phyloP scores from a whole-genome alignment of 1,139 yeast species.

The Sugiyamaella pinicola region DNA sequence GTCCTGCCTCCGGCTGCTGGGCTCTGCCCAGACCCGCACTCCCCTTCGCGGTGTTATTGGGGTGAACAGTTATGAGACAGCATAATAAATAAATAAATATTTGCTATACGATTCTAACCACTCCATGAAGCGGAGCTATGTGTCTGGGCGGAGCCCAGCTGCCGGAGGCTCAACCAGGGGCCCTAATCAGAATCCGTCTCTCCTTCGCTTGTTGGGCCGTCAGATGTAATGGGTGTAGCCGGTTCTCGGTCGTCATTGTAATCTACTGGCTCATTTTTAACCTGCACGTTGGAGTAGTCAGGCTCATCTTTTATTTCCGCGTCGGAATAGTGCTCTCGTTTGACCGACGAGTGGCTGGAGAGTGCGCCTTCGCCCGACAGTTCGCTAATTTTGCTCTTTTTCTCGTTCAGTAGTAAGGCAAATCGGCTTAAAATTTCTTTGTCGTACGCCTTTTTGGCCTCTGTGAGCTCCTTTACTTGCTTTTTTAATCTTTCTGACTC shows the following conservation, averaged over 20 bases:
- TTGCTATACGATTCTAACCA: too few species aligned
- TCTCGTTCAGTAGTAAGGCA: constrained; percentile 24
- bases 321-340: neutral
- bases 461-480: constrained; percentile 24
- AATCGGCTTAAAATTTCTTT: constrained; percentile 23
- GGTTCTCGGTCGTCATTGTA: neutral
- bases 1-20: neutral
- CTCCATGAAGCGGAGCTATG: too few species aligned
- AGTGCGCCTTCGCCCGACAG: constrained; percentile 15
- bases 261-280: constrained; percentile 8
- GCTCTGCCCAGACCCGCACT: constrained; percentile 2
- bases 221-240: constrained; percentile 2
- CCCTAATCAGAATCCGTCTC: constrained; percentile 10
- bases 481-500: constrained; percentile 15
- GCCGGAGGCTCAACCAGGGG: too few species aligned
- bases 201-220: constrained; percentile 5
- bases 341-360: neutral
- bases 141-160: too few species aligned
- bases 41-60: neutral
- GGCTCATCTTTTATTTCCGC: neutral
- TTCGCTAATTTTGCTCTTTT: constrained; percentile 25
- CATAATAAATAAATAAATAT: neutral
- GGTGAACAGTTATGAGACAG: too few species aligned
- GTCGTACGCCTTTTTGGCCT: constrained; percentile 23
- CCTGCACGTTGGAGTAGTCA: neutral